These are phyloP conservation scores for Pisolithus microcarpus DNA, from an alignment of 768 basidiomycete genomes.

Conservation along the genomic window DNA sequence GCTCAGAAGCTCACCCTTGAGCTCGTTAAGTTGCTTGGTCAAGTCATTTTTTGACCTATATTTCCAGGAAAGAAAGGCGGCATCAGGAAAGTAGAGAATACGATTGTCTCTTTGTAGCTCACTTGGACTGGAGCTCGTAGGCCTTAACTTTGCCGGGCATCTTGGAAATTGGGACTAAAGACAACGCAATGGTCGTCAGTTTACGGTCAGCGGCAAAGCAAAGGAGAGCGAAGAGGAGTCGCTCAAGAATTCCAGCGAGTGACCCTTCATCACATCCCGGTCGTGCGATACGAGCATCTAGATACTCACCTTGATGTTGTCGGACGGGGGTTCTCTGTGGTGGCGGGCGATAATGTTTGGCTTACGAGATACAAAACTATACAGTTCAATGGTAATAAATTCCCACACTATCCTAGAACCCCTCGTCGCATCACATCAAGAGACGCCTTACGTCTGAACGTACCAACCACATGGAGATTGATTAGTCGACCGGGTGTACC, in stretches of 20 bases:
- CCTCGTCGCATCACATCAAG: too few relatives aligned
- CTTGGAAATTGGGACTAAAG: slow-evolving; percentile 31
- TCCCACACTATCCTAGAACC: slow-evolving; percentile 22
- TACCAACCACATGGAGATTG: too few relatives aligned
- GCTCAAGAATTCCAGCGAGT: not conserved
- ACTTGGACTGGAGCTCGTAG: slow-evolving; percentile 95
- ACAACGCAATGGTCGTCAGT: slow-evolving; percentile 2
- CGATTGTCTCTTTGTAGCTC: slow-evolving; percentile 24
- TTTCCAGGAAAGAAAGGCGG: slow-evolving; percentile 5
- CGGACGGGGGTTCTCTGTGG: slow-evolving; percentile 23
- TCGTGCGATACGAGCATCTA: slow-evolving; percentile 2
- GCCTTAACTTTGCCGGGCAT: slow-evolving; percentile 94
- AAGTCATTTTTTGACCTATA: slow-evolving; percentile 93
- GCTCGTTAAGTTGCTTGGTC: slow-evolving; percentile 84
- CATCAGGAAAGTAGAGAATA: not conserved
- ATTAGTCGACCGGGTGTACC: too few relatives aligned
- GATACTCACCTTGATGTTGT: slow-evolving; percentile 33
- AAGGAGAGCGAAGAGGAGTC: too few relatives aligned
- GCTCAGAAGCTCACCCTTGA: slow-evolving; percentile 90
- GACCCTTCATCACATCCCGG: not conserved
- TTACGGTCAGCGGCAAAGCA: not conserved
- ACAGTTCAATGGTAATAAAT: slow-evolving; percentile 38
- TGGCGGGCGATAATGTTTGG: slow-evolving; percentile 18
- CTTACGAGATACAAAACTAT: slow-evolving; percentile 29
- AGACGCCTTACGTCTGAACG: too few relatives aligned